A percentile compares a stretch with the other conserved stretches of the same genome.
These are phyloP conservation scores for Saposhnikovia divaricata DNA, from an alignment of 129 eudicot genomes.

Conservation along the genomic window DNA sequence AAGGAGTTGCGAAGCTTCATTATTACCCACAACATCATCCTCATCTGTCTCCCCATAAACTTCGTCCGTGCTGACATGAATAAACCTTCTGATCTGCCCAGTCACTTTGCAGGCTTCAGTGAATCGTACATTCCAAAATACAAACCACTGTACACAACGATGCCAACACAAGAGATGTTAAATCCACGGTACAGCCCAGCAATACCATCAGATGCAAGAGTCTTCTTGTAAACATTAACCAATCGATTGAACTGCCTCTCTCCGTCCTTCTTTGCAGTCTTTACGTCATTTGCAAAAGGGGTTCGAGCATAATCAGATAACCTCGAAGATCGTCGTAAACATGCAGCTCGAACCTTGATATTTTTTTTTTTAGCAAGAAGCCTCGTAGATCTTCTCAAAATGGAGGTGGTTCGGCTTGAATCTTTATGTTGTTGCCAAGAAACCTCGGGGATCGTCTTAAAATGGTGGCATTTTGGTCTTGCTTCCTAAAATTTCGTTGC, in stretches of 20 bases:
- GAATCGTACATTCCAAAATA: too few relatives aligned
- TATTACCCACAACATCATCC: constrained; percentile 96
- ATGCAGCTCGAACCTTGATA: constrained; percentile 1
- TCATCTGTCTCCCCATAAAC: constrained; percentile 98
- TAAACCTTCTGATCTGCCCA: constrained; percentile 88
- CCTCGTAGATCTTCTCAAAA: constrained; percentile 45
- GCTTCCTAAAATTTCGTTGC: constrained; percentile 19
- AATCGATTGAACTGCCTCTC: constrained; percentile 16
- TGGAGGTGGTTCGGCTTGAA: constrained; percentile 10
- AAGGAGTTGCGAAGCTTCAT: constrained; percentile 96
- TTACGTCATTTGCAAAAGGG: constrained; percentile 15
- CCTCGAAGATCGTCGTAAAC: constrained; percentile 6
- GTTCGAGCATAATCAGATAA: too few relatives aligned
- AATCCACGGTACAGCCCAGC: too few relatives aligned
- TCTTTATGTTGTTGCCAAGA: neutral
- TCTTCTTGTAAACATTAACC: constrained; percentile 15
- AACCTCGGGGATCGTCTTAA: constrained; percentile 50
- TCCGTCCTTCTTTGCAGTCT: constrained; percentile 18
- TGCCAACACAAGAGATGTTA: too few relatives aligned
- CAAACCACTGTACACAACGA: too few relatives aligned
- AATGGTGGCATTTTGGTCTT: constrained; percentile 16
- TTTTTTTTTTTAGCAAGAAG: constrained; percentile 1
- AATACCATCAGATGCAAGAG: constrained; percentile 11
- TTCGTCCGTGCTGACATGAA: constrained; percentile 96
- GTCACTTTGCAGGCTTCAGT: constrained; percentile 99